Conservation (phyloP, 345 rosid genomes). For the Capsella bursapastoris region DNA sequence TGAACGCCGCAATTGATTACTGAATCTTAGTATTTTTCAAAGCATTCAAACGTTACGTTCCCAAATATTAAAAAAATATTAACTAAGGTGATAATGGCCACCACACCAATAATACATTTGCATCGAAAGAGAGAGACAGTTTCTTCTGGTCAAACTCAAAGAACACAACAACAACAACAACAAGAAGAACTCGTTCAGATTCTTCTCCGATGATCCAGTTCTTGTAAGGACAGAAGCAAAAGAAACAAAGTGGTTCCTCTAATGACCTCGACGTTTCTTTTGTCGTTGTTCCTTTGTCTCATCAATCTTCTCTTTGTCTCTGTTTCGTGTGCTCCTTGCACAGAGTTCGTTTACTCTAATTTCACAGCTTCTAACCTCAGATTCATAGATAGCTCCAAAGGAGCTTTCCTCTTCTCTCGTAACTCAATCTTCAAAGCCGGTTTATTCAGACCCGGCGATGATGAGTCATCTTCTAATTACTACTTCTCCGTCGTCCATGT, state of each 20-base stretch:
- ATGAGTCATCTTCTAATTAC: slow-evolving; percentile 47
- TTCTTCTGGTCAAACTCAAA: slow-evolving; percentile 35
- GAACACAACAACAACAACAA: slow-evolving; percentile 14
- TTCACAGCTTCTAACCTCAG: slow-evolving; percentile 67
- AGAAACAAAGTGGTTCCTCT: slow-evolving; percentile 24
- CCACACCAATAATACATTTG: slow-evolving; percentile 20
- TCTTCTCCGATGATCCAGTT: slow-evolving; percentile 30
- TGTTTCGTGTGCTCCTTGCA: slow-evolving; percentile 47
- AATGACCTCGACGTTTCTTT: slow-evolving; percentile 56
- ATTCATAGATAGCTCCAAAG: slow-evolving; percentile 51
- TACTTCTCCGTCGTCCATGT: slow-evolving; percentile 76
- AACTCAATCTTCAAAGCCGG: slow-evolving; percentile 67
- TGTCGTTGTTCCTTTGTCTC: slow-evolving; percentile 41
- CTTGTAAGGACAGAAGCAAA: background rate
- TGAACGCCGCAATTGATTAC: slow-evolving; percentile 22
- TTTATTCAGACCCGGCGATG: slow-evolving; percentile 55
- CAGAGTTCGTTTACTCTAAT: slow-evolving; percentile 63
- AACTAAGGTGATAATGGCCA: background rate
- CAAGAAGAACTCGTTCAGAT: slow-evolving; percentile 29
- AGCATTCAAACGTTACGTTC: slow-evolving; percentile 5
- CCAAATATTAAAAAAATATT: background rate
- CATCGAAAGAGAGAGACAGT: slow-evolving; percentile 1
- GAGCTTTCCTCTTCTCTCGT: slow-evolving; percentile 70
- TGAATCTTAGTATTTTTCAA: slow-evolving; percentile 2
- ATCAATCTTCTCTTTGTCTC: slow-evolving; percentile 36